Base-by-base conservation (phyloP, 169 alveolate genomes). In the Toxoplasma gondii region DNA sequence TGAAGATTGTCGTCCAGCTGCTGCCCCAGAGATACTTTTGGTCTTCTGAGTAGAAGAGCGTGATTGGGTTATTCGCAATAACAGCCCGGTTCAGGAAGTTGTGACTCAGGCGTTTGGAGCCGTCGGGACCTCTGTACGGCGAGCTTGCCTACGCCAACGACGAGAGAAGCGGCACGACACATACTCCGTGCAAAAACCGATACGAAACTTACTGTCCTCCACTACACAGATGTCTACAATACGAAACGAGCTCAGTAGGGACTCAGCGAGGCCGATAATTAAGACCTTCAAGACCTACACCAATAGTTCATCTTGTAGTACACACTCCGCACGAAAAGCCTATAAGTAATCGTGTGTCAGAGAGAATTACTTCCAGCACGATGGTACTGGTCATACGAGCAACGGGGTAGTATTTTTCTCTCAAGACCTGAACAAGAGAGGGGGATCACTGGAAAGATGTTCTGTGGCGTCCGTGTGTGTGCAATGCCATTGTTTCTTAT, bases 1-100 rank as follows among this genome's bases (percentile, higher is more conserved):
- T 94, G 91, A 94, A 94, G 29, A 94, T 84, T 22, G 96, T 94
- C 58, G 96, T 94, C 96, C 96, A 94, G 94, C 95, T 91, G 93
- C 95, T 91, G 12, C 96, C 96, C 96, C 96, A 94, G 44, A 94
- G 92, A 70, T 94, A 94, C 78, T 94, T 94, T 45, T 87, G 90
- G 88, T 94, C 95, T 49, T 45, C 94, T 10, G 96, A 91, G 88
- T 94, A 94, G 49, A 91, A 92, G 17, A 94, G 96, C 31, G 95
- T 94, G 70, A 94, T 94, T 34, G 96, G 96, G n/a, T 91, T 94
- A 38, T 86, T 91, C 1, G 91, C 84, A 34, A 94, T 86, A 67
- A 92, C 86, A 38, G 95, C 94, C 84, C 91, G 58, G 83, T 94
- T 92, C 93, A 94, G 90, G 83, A 92, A 91, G 69, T 94, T 92